phyloP scores from a whole-genome alignment of 345 rosid species.

The Eucalyptus erythrocorys region DNA sequence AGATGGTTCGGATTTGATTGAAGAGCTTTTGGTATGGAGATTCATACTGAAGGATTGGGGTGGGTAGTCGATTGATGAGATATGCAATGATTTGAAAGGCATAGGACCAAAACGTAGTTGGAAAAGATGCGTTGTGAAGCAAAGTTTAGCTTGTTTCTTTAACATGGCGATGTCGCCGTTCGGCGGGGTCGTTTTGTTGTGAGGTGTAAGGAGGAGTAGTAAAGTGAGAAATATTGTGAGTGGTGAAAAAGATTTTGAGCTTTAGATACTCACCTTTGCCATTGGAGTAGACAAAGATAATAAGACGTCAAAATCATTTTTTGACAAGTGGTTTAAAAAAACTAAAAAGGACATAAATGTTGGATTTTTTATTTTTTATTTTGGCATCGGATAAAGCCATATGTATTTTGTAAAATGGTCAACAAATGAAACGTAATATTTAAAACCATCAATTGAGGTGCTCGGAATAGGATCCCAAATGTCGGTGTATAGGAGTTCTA shows the following conservation, averaged over 20 bases:
- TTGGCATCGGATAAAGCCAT: neutral
- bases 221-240: neutral
- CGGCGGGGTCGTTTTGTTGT: accelerated
- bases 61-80: neutral
- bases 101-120: neutral
- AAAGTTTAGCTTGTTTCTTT: neutral
- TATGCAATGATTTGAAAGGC: neutral
- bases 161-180: neutral
- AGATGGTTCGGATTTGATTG: neutral
- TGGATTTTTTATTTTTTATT: neutral
- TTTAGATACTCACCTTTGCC: neutral
- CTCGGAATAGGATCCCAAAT: neutral
- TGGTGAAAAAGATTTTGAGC: neutral
- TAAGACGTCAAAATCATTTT: neutral
- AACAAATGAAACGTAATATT: neutral
- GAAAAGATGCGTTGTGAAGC: neutral
- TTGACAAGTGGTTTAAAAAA: neutral
- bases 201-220: neutral
- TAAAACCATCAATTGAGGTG: neutral
- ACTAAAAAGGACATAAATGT: neutral
- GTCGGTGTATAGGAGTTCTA: neutral
- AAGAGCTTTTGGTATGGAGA: neutral
- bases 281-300: neutral
- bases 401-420: neutral
- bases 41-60: neutral